Base-by-base conservation (phyloP, 768 basidiomycete species). In the Wakefieldia striispora region DNA sequence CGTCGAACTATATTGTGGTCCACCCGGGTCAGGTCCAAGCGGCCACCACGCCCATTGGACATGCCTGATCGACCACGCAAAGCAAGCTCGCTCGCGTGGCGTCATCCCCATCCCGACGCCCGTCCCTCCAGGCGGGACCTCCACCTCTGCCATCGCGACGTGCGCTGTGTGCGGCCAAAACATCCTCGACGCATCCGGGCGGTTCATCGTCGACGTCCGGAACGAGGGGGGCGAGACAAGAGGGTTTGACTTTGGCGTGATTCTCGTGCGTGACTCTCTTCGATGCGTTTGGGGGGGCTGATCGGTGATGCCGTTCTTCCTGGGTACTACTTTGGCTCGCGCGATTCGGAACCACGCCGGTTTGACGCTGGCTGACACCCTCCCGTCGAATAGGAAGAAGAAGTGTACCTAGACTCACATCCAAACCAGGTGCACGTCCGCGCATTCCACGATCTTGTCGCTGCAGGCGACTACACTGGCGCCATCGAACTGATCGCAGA, bases 21-120 rank as follows among this genome's bases (percentile, higher is more conserved):
- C 51, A 17, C 54, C 60, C 1, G 60, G 57, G 14, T 57, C 55
- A 7, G 53, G 57, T 5, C 60, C 63, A 3, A 19, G 57, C 20
- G 58, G 49, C 1, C 63, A 64, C 17, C 63, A 65, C 36, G 38
- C 63, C 29, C 63, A 64, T 49, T 64, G 63, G 63, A 35, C 55
- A 12, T 64, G 63, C 53, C 53, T 65, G 19, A 49, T 65, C 49
- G 64, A 65, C 20, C 43, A 54, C 27, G 60, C 49, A 2, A 55
- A 45, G 19, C 51, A 36, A 8, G 23, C 27, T 10, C 42, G 34
- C 7, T 3, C 39, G 3, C 44, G 29, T 20, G 12, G 34, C n/a
- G 21, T 14, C 43, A 1, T 13, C 10, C 24, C 34, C 2, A n/a
- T 14, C 12, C 27, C 19, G 38, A 27, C 2, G 17, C 20, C 33